phyloP scores from a whole-genome alignment of 345 rosid species.

The Diplotaxis tenuifolia region DNA sequence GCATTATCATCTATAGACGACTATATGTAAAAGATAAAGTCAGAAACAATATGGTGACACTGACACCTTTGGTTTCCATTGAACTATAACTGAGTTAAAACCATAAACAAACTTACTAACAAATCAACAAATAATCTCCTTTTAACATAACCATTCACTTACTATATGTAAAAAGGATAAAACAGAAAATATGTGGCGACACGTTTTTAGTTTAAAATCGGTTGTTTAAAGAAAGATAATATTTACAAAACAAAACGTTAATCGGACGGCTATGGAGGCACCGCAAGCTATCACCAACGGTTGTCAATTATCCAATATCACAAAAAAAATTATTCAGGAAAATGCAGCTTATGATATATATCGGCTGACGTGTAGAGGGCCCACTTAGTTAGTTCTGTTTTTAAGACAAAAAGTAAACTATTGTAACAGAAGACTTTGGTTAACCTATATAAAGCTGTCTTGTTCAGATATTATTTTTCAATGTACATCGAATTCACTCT shows the following conservation, averaged over 20 bases:
- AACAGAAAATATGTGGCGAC: slow-evolving; percentile 32
- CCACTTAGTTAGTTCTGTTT: neutral
- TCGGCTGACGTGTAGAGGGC: slow-evolving; percentile 28
- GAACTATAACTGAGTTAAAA: neutral
- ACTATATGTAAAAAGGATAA: neutral
- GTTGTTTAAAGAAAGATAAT: slow-evolving; percentile 14
- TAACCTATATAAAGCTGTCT: slow-evolving; percentile 33
- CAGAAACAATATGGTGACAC: too few relatives aligned
- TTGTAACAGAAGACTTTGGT: slow-evolving; percentile 13
- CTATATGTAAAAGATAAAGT: neutral
- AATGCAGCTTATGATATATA: slow-evolving; percentile 12
- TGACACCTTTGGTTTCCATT: too few relatives aligned
- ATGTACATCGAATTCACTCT: slow-evolving; percentile 3
- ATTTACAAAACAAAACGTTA: neutral
- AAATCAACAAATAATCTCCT: neutral
- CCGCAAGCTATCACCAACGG: slow-evolving; percentile 13
- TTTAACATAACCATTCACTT: neutral
- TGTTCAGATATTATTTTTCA: neutral
- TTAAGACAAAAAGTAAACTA: neutral
- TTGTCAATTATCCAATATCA: neutral
- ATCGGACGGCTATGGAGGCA: slow-evolving; percentile 18
- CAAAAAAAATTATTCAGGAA: slow-evolving; percentile 11
- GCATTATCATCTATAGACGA: neutral
- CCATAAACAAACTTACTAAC: neutral
- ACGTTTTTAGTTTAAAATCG: slow-evolving; percentile 7